These are phyloP conservation scores for Blastobotrys illinoisensis DNA, from an alignment of 1,139 yeast genomes.

Conservation along the genomic window DNA sequence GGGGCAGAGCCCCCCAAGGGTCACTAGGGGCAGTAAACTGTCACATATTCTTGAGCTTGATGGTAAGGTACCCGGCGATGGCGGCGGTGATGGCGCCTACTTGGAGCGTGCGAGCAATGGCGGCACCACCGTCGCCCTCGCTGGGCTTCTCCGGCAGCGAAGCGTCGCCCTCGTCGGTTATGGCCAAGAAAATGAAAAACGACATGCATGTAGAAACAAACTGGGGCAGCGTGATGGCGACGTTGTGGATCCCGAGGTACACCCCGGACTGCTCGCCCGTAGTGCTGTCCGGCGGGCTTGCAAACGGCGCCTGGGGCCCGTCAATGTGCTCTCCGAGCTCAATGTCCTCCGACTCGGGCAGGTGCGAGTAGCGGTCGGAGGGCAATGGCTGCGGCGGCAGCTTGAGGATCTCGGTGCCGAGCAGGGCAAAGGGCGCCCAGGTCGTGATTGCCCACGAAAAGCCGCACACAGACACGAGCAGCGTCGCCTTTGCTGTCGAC, in stretches of 20 bases:
- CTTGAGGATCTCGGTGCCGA: conserved; percentile 36
- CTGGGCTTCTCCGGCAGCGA: conserved; percentile 14
- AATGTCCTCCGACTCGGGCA: background rate
- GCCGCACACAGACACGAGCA: conserved; percentile 34
- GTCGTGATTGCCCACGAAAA: conserved; percentile 39
- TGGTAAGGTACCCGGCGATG: conserved; percentile 31
- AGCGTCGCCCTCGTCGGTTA: conserved; percentile 14
- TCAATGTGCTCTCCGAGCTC: conserved; percentile 5
- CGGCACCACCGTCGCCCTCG: conserved; percentile 33
- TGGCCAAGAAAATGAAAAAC: conserved; percentile 32
- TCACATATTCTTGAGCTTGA: conserved; percentile 17
- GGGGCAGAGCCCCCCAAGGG: too few species aligned
- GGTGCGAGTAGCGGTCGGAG: background rate
- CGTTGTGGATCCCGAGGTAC: conserved; percentile 38
- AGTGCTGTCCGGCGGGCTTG: conserved; percentile 2
- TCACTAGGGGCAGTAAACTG: too few species aligned
- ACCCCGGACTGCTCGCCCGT: conserved; percentile 30
- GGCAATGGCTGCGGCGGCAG: conserved; percentile 7
- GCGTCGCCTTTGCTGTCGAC: conserved; percentile 28
- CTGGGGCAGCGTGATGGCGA: conserved; percentile 38
- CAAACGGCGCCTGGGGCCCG: background rate
- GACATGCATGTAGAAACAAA: conserved; percentile 37
- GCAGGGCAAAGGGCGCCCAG: conserved; percentile 40
- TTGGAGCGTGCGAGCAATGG: conserved; percentile 35
- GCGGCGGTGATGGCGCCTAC: conserved; percentile 33